Evolutionary conservation across 768 basidiomycete genomes (phyloP).

Genomic region (Tulasnella sp.): DNA sequence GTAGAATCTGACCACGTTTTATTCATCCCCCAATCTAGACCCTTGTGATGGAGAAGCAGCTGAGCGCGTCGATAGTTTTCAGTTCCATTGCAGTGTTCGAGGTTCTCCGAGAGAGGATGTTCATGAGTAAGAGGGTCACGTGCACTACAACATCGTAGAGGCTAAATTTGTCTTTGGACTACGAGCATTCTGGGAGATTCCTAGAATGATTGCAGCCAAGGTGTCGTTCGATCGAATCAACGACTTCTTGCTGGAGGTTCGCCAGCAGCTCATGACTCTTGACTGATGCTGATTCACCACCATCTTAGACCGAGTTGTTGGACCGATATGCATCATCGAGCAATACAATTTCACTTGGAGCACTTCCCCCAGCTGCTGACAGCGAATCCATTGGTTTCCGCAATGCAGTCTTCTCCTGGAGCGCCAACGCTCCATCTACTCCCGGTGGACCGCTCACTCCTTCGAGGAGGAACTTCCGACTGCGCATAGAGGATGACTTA

Average conservation of each 20-base stretch:
- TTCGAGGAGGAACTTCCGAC: constrained; percentile 48
- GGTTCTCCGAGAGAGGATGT: constrained; percentile 54
- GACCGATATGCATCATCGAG: constrained; percentile 40
- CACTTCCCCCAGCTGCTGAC: constrained; percentile 35
- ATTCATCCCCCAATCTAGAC: constrained; percentile 40
- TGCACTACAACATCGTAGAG: neutral
- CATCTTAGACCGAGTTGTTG: constrained; percentile 44
- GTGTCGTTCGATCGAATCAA: constrained; percentile 67
- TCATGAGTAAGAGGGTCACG: neutral
- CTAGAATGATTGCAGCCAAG: constrained; percentile 50
- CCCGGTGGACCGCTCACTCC: constrained; percentile 50
- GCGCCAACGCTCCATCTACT: constrained; percentile 56
- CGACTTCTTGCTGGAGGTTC: constrained; percentile 50
- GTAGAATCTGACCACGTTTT: neutral
- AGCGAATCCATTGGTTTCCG: constrained; percentile 36
- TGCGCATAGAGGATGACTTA: constrained; percentile 43
- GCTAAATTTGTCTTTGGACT: constrained; percentile 40
- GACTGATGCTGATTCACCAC: neutral
- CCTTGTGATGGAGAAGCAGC: constrained; percentile 46
- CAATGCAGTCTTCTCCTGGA: constrained; percentile 57
- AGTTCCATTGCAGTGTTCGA: constrained; percentile 62
- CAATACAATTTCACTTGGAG: constrained; percentile 29
- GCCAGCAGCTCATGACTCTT: neutral
- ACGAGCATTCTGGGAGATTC: constrained; percentile 44
- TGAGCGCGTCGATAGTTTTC: constrained; percentile 50